Base-by-base conservation (phyloP, 805 yeast species). In the Cyberlindnera americana region DNA sequence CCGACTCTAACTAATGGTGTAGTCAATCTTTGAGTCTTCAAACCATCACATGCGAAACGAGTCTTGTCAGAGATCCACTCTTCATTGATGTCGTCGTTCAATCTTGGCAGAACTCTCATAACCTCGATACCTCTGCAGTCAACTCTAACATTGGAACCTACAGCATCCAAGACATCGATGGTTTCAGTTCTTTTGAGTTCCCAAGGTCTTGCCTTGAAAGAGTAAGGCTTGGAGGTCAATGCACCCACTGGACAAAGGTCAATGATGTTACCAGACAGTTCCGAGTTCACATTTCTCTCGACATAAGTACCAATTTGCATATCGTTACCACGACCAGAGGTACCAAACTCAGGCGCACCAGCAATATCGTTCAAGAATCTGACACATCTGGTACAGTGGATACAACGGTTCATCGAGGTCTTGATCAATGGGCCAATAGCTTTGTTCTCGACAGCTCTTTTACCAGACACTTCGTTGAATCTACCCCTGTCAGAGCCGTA, bases 171-270 rank as follows among this genome's bases (percentile, higher is more conserved):
- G 12, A 86, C 93, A 62, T 86, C 95, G 53, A 86, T 75, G 37
- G 91, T 73, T 64, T 86, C 95, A 34, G 95, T 85, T 70, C 85
- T 79, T 69, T 85, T 86, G 61, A 87, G 75, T 66, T 86, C 95
- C 95, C 95, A 86, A 22, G 95, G 95, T 60, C 95, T 77, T 13
- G 95, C 95, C 59, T 78, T 80, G 73, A 86, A 86, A n/a, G 95
- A 89, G 56, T 86, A 86, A 19, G 95, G 95, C 65, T 87, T 87
- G 21, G 87, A 78, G 25, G 95, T 87, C 54, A 86, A 76, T 1
- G 95, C 95, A 54, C 95, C 95, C 47, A 86, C 95, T 16, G 95
- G 95, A 68, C 95, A 86, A 52, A 86, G 72, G 62, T 86, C 95
- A 50, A 87, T 77, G 50, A 86, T 80, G 67, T 86, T 86, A 57